phyloP scores from a whole-genome alignment of 345 rosid genomes.

The Euphorbia pulcherrima region DNA sequence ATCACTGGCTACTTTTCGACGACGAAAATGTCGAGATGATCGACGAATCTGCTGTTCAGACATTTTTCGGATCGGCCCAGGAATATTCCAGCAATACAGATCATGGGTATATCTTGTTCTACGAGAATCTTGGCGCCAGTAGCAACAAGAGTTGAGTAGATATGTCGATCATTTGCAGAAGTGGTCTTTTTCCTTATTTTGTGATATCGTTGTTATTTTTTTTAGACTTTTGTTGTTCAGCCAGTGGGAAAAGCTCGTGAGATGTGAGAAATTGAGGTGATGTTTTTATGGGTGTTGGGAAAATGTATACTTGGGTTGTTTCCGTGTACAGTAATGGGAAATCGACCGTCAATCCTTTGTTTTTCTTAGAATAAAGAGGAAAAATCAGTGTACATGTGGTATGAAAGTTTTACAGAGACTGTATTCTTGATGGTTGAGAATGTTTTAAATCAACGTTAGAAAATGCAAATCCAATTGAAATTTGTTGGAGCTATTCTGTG shows the following conservation, averaged over 20 bases:
- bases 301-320: slow-evolving; percentile 46
- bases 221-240: slow-evolving; percentile 19
- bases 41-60: slow-evolving; percentile 94
- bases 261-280: slow-evolving; percentile 27
- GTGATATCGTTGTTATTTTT: slow-evolving; percentile 21
- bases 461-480: slow-evolving; percentile 20
- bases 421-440: slow-evolving; percentile 33
- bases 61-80: slow-evolving; percentile 96
- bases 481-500: not conserved
- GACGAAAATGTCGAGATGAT: slow-evolving; percentile 98
- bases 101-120: slow-evolving; percentile 96
- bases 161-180: slow-evolving; percentile 39
- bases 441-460: slow-evolving; percentile 19
- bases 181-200: slow-evolving; percentile 14
- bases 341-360: slow-evolving; percentile 35
- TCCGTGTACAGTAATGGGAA: slow-evolving; percentile 59
- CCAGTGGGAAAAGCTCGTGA: slow-evolving; percentile 31
- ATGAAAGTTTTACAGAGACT: slow-evolving; percentile 26
- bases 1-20: slow-evolving; percentile 96
- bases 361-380: slow-evolving; percentile 36
- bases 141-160: slow-evolving; percentile 49
- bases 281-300: slow-evolving; percentile 27
- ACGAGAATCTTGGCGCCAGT: slow-evolving; percentile 68
- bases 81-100: slow-evolving; percentile 95
- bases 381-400: slow-evolving; percentile 42